phyloP scores from a whole-genome alignment of 192 early-diverging fungal genomes.

The Phycomyces blakesleeanus region DNA sequence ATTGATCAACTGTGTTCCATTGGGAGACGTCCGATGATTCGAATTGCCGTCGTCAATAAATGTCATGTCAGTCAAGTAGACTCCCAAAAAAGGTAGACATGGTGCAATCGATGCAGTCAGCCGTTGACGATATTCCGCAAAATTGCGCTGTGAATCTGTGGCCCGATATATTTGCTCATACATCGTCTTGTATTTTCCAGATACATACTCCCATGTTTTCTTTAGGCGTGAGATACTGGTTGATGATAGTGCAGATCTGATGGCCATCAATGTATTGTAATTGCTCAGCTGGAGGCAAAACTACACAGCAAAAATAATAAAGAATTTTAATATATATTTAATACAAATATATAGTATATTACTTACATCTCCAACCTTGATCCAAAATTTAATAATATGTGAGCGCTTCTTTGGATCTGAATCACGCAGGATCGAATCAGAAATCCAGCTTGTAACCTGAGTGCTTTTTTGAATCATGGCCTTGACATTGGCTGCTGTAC shows the following conservation, averaged over 20 bases:
- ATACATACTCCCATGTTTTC: slow-evolving; percentile 58
- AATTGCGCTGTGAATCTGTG: slow-evolving; percentile 64
- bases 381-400: slow-evolving; percentile 64
- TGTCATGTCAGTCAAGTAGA: slow-evolving; percentile 78
- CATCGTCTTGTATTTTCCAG: slow-evolving; percentile 65
- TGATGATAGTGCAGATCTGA: slow-evolving; percentile 71
- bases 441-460: slow-evolving; percentile 74
- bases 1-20: slow-evolving; percentile 71
- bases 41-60: slow-evolving; percentile 84
- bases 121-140: slow-evolving; percentile 49
- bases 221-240: slow-evolving; percentile 70
- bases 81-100: slow-evolving; percentile 73
- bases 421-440: slow-evolving; percentile 62
- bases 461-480: slow-evolving; percentile 71
- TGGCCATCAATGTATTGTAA: slow-evolving; percentile 74
- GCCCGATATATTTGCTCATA: slow-evolving; percentile 55
- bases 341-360: neutral
- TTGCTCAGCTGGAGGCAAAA: slow-evolving; percentile 50
- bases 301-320: slow-evolving; percentile 10
- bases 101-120: slow-evolving; percentile 53
- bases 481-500: slow-evolving; percentile 63
- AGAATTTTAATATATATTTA: neutral
- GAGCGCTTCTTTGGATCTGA: slow-evolving; percentile 57
- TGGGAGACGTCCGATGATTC: slow-evolving; percentile 52
- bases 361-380: slow-evolving; percentile 54